Percentiles rank a stretch among this genome's conserved stretches.
Conservation (phyloP, 2,329 filamentous ascomycete genomes). For the Lecanoromycetidae sp. region DNA sequence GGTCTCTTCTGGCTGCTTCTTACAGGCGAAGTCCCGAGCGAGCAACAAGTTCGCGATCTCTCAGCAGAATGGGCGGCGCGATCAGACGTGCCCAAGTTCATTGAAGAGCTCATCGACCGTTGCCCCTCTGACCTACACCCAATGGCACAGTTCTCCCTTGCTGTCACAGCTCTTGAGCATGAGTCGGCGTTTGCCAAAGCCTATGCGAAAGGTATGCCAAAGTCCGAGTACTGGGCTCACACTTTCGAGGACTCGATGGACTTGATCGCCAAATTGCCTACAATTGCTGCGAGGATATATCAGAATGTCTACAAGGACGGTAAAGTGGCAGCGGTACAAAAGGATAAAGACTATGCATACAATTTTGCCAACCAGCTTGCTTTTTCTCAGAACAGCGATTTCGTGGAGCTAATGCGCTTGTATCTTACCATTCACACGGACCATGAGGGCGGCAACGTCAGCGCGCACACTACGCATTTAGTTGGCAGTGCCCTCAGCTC, state of each 20-base stretch:
- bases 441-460: constrained; percentile 98
- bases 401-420: constrained; percentile 94
- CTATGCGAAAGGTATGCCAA: constrained; percentile 97
- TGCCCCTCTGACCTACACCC: constrained; percentile 98
- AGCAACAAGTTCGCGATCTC: constrained; percentile 96
- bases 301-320: constrained; percentile 99
- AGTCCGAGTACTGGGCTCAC: constrained; percentile 99
- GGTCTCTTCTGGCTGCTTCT: constrained; percentile 99
- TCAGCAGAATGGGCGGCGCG: constrained; percentile 98
- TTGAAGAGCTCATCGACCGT: constrained; percentile 99
- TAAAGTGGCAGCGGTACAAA: constrained; percentile 90
- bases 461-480: constrained; percentile 95
- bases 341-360: constrained; percentile 98
- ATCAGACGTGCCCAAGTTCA: constrained; percentile 91
- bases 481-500: constrained; percentile 95
- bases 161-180: constrained; percentile 95
- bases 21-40: constrained; percentile 91
- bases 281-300: constrained; percentile 97
- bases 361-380: constrained; percentile 99
- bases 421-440: constrained; percentile 99
- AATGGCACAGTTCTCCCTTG: constrained; percentile 98
- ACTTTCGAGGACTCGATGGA: constrained; percentile 99
- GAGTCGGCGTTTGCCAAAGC: constrained; percentile 96
- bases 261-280: constrained; percentile 97
- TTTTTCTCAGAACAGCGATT: constrained; percentile 89